Evolutionary conservation across 179 eudicot species (phyloP).

Genomic region (Carnegiea gigantea): DNA sequence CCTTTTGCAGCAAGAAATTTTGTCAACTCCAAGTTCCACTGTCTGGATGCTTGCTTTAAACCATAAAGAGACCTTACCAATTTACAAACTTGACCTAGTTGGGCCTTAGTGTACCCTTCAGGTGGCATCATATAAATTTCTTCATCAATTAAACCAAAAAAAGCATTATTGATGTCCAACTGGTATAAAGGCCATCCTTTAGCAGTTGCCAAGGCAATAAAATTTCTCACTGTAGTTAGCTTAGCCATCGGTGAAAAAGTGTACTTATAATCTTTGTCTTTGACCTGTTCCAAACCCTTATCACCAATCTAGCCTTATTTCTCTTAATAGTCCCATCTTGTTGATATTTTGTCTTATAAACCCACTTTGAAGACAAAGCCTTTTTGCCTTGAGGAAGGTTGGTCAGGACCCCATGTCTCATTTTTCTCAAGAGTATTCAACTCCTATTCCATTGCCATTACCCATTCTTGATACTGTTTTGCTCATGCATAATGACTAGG

Average conservation of each 20-base stretch:
- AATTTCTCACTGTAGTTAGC: background rate
- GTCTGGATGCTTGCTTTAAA: no score
- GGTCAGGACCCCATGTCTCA: background rate
- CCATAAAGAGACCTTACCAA: background rate
- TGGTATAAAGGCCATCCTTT: background rate
- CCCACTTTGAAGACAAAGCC: background rate
- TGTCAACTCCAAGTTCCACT: background rate
- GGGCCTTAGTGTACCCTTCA: background rate
- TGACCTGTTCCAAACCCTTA: background rate
- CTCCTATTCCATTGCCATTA: background rate
- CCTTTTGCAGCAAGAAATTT: background rate
- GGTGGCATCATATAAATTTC: background rate
- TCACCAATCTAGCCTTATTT: background rate
- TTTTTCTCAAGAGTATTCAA: background rate
- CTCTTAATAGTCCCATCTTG: background rate
- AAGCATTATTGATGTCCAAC: background rate
- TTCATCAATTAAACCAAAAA: background rate
- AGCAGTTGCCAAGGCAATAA: background rate
- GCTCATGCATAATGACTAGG: background rate
- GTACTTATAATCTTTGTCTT: background rate
- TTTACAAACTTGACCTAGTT: background rate
- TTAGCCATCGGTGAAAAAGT: background rate
- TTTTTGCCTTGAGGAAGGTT: background rate
- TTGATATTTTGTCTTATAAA: background rate
- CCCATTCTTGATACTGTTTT: background rate